Evolutionary conservation across 768 basidiomycete species (phyloP).

Genomic region (Rhodotorula kratochvilovae): DNA sequence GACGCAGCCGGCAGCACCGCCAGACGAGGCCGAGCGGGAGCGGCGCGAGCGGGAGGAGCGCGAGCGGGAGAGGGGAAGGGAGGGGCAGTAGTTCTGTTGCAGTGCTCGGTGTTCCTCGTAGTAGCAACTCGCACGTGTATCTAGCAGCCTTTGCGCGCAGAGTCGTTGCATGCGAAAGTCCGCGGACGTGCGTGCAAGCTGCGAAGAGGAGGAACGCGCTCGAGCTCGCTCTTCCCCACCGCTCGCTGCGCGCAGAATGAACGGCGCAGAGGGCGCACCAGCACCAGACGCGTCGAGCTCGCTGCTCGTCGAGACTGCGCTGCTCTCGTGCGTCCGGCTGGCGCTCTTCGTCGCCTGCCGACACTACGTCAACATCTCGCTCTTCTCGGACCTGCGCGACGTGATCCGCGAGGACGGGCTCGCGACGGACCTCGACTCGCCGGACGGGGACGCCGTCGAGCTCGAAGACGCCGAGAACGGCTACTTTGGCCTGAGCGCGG

Average conservation of each 20-base stretch:
- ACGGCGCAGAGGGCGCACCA: background rate
- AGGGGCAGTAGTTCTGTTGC: background rate
- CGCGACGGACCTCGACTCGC: conserved; percentile 1
- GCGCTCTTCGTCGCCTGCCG: conserved; percentile 39
- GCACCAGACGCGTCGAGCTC: background rate
- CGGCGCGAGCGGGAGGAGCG: background rate
- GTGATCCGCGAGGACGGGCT: conserved; percentile 40
- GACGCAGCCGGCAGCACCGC: background rate
- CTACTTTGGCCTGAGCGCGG: background rate
- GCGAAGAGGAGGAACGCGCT: too few relatives aligned
- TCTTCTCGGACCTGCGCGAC: conserved; percentile 38
- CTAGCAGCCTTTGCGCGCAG: too few relatives aligned
- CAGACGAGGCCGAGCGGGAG: background rate
- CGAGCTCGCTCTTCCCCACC: too few relatives aligned
- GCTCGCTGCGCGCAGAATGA: background rate
- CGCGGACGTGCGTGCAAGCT: too few relatives aligned
- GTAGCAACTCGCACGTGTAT: background rate
- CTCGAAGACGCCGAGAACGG: conserved; percentile 28
- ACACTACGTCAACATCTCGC: conserved; percentile 37
- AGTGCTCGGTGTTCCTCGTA: background rate
- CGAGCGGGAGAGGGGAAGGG: background rate
- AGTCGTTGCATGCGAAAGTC: too few relatives aligned
- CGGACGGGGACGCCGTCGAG: conserved; percentile 4
- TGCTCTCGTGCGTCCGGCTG: conserved; percentile 31
- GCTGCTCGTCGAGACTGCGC: conserved; percentile 18